Evolutionary conservation across 2,329 filamentous ascomycete genomes (phyloP).

Genomic region (Trichoderma sp.): DNA sequence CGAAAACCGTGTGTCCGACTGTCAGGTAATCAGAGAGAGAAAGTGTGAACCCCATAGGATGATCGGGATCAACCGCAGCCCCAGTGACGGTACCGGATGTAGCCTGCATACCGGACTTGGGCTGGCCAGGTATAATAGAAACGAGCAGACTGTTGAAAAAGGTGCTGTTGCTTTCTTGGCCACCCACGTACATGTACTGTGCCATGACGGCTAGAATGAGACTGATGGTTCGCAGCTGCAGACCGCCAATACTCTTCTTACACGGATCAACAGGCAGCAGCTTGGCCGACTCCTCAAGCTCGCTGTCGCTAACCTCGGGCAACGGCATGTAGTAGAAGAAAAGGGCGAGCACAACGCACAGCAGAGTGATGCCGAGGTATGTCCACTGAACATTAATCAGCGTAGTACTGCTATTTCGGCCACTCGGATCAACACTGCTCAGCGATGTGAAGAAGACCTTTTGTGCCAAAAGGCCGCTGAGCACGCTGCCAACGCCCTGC

Average conservation of each 20-base stretch:
- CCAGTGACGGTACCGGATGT: conserved; percentile 28
- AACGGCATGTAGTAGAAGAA: conserved; percentile 70
- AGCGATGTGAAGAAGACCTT: conserved; percentile 71
- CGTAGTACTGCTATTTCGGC: conserved; percentile 39
- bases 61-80: conserved; percentile 31
- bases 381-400: conserved; percentile 81
- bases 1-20: conserved; percentile 71
- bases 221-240: conserved; percentile 56
- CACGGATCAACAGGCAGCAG: conserved; percentile 52
- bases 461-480: conserved; percentile 71
- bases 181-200: conserved; percentile 78
- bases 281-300: conserved; percentile 52
- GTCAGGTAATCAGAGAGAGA: conserved; percentile 67
- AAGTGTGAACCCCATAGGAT: conserved; percentile 50
- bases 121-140: conserved; percentile 39
- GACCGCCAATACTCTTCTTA: conserved; percentile 50
- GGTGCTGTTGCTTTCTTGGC: conserved; percentile 66
- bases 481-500: conserved; percentile 72
- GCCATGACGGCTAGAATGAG: conserved; percentile 72
- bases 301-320: conserved; percentile 59
- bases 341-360: conserved; percentile 69
- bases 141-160: conserved; percentile 58
- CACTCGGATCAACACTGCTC: conserved; percentile 34
- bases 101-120: conserved; percentile 26
- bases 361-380: conserved; percentile 76